These are phyloP conservation scores for Tetracladium marchalianum DNA, from an alignment of 495 filamentous ascomycete genomes.

Conservation along the genomic window DNA sequence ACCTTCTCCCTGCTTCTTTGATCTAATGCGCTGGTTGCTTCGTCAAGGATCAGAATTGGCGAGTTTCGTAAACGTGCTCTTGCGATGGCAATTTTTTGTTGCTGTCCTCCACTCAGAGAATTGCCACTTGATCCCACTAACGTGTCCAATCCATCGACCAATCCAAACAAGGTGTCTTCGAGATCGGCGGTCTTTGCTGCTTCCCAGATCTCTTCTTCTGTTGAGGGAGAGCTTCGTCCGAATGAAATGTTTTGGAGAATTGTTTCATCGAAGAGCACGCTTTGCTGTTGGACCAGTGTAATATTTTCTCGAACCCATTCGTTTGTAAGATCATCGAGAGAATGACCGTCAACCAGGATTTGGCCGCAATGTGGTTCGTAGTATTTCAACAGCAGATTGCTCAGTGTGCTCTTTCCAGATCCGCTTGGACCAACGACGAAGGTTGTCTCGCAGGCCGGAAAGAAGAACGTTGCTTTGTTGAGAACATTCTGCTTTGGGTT, in stretches of 20 bases:
- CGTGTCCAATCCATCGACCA: slow-evolving; percentile 71
- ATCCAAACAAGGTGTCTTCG: slow-evolving; percentile 53
- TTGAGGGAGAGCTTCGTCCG: slow-evolving; percentile 42
- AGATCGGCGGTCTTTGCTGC: slow-evolving; percentile 60
- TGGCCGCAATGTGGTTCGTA: slow-evolving; percentile 58
- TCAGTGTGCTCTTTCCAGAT: slow-evolving; percentile 87
- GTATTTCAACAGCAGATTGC: slow-evolving; percentile 67
- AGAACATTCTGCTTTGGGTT: slow-evolving; percentile 55
- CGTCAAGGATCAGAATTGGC: slow-evolving; percentile 79
- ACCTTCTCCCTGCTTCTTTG: slow-evolving; percentile 53
- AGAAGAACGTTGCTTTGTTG: slow-evolving; percentile 49
- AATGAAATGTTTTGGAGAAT: slow-evolving; percentile 75
- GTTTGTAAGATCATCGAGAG: slow-evolving; percentile 51
- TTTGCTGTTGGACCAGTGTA: slow-evolving; percentile 76
- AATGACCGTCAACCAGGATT: slow-evolving; percentile 58
- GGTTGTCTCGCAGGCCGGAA: slow-evolving; percentile 61
- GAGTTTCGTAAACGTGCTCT: slow-evolving; percentile 68
- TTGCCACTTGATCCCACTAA: slow-evolving; percentile 58
- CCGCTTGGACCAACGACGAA: slow-evolving; percentile 85
- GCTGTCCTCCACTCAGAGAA: slow-evolving; percentile 77
- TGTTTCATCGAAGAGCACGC: slow-evolving; percentile 74
- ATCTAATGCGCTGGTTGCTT: slow-evolving; percentile 79
- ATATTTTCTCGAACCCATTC: slow-evolving; percentile 72
- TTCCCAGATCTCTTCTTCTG: slow-evolving; percentile 42
- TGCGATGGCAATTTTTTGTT: slow-evolving; percentile 65